A percentile compares a stretch with the other conserved stretches of the same genome.
phyloP scores from a whole-genome alignment of 169 alveolate species.

The Blepharisma undulans region DNA sequence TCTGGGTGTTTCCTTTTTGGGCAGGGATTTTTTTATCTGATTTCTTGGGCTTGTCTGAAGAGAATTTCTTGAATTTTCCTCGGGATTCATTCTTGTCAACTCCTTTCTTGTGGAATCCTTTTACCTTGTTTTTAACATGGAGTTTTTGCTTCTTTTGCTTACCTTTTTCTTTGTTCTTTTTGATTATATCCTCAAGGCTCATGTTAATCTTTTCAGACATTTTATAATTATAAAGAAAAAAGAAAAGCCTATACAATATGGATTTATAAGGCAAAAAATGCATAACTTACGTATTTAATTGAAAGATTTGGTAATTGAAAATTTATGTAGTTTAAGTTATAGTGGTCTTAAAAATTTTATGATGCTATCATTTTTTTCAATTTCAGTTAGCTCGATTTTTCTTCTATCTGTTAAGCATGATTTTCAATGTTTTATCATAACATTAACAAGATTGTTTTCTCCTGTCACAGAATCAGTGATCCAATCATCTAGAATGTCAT shows the following conservation, averaged over 20 bases:
- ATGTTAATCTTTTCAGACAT: not conserved
- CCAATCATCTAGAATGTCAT: conserved; percentile 22
- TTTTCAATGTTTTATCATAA: not conserved
- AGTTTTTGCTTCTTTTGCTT: not conserved
- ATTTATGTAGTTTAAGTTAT: not conserved
- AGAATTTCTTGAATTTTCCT: not conserved
- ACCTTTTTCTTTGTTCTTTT: not conserved
- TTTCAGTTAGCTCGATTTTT: not conserved
- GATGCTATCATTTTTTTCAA: not conserved
- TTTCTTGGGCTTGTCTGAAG: not conserved
- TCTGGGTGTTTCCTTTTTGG: not conserved
- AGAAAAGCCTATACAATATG: not conserved
- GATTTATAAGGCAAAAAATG: not conserved
- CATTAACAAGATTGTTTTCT: conserved; percentile 21
- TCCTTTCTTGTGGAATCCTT: not conserved
- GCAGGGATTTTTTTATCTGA: not conserved
- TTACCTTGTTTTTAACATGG: not conserved
- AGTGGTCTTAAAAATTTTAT: not conserved
- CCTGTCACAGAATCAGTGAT: conserved; percentile 19
- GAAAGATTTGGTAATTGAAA: not conserved
- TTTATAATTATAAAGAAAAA: not conserved
- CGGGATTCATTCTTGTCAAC: not conserved
- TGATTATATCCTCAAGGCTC: conserved; percentile 14
- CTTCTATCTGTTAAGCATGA: not conserved
- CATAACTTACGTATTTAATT: not conserved